A percentile compares a stretch with the other conserved stretches of the same genome.
These are phyloP conservation scores for Paramecium tetraurelia DNA, from an alignment of 73 alveolate species.

Conservation along the genomic window DNA sequence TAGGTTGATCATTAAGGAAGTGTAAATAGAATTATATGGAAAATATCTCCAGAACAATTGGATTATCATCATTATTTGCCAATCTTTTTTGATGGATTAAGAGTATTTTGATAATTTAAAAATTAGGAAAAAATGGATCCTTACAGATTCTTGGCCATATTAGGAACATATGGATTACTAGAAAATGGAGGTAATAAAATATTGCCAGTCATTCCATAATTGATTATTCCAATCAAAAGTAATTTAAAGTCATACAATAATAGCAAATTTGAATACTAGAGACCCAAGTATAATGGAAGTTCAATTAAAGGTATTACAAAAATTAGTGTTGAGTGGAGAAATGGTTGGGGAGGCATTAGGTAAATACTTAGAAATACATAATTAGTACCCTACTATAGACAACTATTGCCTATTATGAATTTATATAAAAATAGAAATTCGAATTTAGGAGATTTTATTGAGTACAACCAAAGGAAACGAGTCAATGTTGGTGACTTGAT, in stretches of 20 bases:
- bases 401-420: constrained; percentile 97
- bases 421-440: constrained; percentile 91
- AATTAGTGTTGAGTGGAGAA: constrained; percentile 95
- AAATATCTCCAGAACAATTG: constrained; percentile 90
- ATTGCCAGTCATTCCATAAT: constrained; percentile 99
- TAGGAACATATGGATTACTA: constrained; percentile 96
- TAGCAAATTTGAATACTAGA: constrained; percentile 98
- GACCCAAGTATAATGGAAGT: constrained; percentile 96
- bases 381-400: constrained; percentile 99
- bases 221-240: constrained; percentile 91
- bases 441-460: constrained; percentile 95
- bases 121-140: constrained; percentile 96
- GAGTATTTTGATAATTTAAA: constrained; percentile 69
- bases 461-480: constrained; percentile 96
- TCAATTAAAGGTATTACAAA: constrained; percentile 94
- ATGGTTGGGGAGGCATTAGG: constrained; percentile 98
- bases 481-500: constrained; percentile 91
- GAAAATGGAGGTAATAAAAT: constrained; percentile 98
- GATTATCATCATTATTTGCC: constrained; percentile 99
- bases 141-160: constrained; percentile 98
- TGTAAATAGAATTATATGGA: constrained; percentile 97
- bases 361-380: neutral
- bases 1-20: constrained; percentile 91
- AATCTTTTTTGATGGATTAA: constrained; percentile 98
- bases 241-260: neutral